Evolutionary conservation across 306 rosid species (phyloP), one percentile per base, ranked within the genome.

Genomic region (Vigna trinervia): DNA sequence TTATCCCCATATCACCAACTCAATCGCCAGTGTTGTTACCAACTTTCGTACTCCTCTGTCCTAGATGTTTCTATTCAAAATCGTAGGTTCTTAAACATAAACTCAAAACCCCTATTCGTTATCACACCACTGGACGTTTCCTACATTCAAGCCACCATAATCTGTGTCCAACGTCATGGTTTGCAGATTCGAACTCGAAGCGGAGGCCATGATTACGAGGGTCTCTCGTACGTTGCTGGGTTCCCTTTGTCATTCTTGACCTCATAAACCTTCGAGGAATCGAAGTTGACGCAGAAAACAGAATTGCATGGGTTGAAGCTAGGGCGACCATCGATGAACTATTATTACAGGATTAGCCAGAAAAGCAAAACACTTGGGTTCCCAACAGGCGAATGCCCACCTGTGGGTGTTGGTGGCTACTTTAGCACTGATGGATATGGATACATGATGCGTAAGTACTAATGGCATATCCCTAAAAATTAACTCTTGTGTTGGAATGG

Each of bases 401-500:
- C 87, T 0, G 86, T 88, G 0, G 96, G 95, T 1, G 76, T 80
- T 15, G 94, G 95, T 1, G 95, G 93, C 11, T 91, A 85, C 39
- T 1, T 92, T 2, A 85, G 90, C 64, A 91, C 91, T 0, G 93
- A 91, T 13, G 97, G 97, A 0, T 92, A 88, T 41, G 95, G 96
- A 0, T 88, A 68, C 58, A 41, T 92, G 85, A 1, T 85, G 71
- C 86, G 93, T 5, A 92, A 84, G 47, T 83, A 85, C n/a, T n/a
- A n/a, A n/a, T n/a, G n/a, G n/a, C n/a, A n/a, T n/a, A n/a, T n/a
- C n/a, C n/a, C n/a, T n/a, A n/a, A n/a, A n/a, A n/a, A n/a, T n/a
- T n/a, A n/a, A n/a, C n/a, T n/a, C n/a, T n/a, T n/a, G n/a, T n/a
- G n/a, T n/a, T n/a, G n/a, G n/a, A n/a, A n/a, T n/a, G n/a, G n/a